phyloP scores from a whole-genome alignment of 179 eudicot genomes.

The Silene vulgaris region DNA sequence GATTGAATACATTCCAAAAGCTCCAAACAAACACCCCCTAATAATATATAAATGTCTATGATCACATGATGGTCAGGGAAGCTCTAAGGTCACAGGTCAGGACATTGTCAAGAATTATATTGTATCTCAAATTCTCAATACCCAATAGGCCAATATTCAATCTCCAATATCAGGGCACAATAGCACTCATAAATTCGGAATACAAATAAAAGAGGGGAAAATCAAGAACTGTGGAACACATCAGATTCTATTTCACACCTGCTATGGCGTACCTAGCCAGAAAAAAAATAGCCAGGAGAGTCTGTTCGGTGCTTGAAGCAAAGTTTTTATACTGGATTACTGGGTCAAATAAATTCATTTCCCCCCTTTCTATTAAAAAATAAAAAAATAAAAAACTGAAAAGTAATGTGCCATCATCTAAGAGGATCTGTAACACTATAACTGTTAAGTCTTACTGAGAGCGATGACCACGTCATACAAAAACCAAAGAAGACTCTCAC shows the following conservation, averaged over 20 bases:
- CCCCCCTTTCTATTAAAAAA: neutral
- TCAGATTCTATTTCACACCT: neutral
- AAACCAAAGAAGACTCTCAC: neutral
- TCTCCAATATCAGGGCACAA: too few species aligned
- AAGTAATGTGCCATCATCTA: neutral
- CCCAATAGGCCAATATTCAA: neutral
- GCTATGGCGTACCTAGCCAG: neutral
- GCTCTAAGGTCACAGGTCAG: slow-evolving; percentile 13
- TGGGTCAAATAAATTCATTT: neutral
- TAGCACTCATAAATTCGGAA: neutral
- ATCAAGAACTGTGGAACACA: neutral
- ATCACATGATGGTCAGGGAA: neutral
- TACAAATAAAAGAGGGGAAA: neutral
- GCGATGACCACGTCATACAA: neutral
- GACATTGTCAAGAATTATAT: neutral
- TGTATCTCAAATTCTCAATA: neutral
- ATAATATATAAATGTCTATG: neutral
- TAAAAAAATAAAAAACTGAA: neutral
- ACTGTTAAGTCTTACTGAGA: neutral
- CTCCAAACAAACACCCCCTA: too few species aligned
- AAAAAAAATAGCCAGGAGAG: neutral
- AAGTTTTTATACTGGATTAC: slow-evolving; percentile 3
- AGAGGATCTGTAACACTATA: neutral
- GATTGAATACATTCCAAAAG: too few species aligned
- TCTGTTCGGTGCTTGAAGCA: neutral